Base-by-base conservation (phyloP, 116 monocot genomes). In the Dioscorea cayenensis region DNA sequence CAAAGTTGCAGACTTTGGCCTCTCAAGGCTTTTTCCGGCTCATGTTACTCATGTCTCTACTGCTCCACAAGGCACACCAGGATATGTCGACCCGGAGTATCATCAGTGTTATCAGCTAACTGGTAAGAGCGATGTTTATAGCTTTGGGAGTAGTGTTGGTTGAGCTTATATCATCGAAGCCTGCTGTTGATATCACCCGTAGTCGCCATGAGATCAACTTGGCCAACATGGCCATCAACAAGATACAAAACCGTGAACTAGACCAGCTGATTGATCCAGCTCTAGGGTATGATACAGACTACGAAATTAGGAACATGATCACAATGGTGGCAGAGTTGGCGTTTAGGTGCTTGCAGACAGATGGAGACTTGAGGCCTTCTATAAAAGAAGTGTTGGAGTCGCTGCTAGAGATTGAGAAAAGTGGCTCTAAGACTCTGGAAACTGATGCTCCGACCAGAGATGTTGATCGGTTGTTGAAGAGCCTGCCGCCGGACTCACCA, bases 61-160 rank as follows among this genome's bases (percentile, higher is more conserved):
- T 1, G 82, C 81, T 2, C 92, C 92, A 14, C 89, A 89, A 58
- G 92, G 92, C 28, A 92, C 92, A 3, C 89, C 92, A 16, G 92
- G 88, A 0, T 92, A 92, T 60, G 68, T 92, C 10, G 92, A 92
- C 58, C 92, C 89, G 0, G 92, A 92, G 78, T 92, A 92, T 80
- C 78, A 88, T 72, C 75, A 74, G 17, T 78, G 77, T 75, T 88
- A 82, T 68, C 85, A 88, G 71, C 80, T 92, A 5, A 88, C 88
- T 0, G 88, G 86, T 36, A 88, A 82, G 82, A 92, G 92, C 51
- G 92, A 92, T 36, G 92, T 92, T 0, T 92, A 88, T 78, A 88
- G 88, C 71, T 92, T 86, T 11, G 88, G 88, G 92, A 14, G 92
- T 92, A 0, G 92, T 92, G 0, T 48, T 92, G 28, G 82, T 81